Conservation (phyloP, 768 basidiomycete genomes). For the Russula lepida region DNA sequence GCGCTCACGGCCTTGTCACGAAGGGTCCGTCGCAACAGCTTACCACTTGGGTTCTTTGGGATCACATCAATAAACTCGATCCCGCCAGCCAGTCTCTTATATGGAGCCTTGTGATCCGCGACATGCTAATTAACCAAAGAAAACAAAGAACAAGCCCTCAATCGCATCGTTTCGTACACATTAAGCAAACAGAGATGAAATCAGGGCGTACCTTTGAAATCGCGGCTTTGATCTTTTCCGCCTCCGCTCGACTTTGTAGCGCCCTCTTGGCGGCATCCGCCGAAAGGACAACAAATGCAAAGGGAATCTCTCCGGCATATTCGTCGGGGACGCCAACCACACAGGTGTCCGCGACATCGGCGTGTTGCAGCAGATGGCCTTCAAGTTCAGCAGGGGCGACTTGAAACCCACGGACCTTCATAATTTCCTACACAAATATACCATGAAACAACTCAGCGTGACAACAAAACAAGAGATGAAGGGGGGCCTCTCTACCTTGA, state of each 20-base stretch:
- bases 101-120: slow-evolving; percentile 27
- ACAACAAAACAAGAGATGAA: not conserved
- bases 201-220: slow-evolving; percentile 12
- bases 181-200: not conserved
- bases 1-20: slow-evolving; percentile 23
- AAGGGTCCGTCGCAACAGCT: slow-evolving; percentile 26
- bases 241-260: not conserved
- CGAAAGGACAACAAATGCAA: slow-evolving; percentile 57
- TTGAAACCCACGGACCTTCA: slow-evolving; percentile 66
- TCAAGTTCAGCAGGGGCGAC: slow-evolving; percentile 70
- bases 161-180: not conserved
- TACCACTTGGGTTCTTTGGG: slow-evolving; percentile 30
- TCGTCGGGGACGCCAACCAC: slow-evolving; percentile 63
- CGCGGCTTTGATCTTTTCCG: slow-evolving; percentile 11
- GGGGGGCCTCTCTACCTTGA: slow-evolving; percentile 36
- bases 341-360: slow-evolving; percentile 52
- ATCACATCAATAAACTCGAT: slow-evolving; percentile 32
- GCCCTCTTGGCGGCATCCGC: slow-evolving; percentile 8
- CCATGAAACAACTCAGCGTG: slow-evolving; percentile 18
- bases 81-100: slow-evolving; percentile 33
- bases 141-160: not conserved
- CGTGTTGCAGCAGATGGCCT: slow-evolving; percentile 52
- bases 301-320: slow-evolving; percentile 61
- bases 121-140: slow-evolving; percentile 23
- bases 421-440: slow-evolving; percentile 39